A percentile compares a stretch with the other conserved stretches of the same genome.
Conservation (phyloP, 306 rosid genomes). For the Begonia peltatifolia region DNA sequence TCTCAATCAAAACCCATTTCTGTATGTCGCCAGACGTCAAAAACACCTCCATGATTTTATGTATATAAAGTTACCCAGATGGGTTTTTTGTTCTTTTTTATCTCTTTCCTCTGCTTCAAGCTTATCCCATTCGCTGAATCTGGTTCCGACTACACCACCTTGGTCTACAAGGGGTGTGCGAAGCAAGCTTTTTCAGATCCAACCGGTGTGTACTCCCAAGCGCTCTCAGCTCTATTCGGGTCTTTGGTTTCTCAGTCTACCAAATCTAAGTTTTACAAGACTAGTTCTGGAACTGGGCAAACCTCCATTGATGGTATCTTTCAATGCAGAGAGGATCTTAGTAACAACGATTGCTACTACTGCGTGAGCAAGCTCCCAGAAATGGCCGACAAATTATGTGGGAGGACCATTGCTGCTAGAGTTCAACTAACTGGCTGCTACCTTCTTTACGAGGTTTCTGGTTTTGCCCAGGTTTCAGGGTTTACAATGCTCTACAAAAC, state of each 20-base stretch:
- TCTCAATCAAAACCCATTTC: too few relatives aligned
- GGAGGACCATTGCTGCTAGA: constrained; percentile 60
- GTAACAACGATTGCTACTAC: constrained; percentile 49
- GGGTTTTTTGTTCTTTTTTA: constrained; percentile 27
- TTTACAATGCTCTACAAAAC: constrained; percentile 64
- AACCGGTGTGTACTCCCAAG: constrained; percentile 61
- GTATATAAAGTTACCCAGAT: constrained; percentile 19
- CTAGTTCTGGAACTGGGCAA: constrained; percentile 47
- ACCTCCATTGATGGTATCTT: constrained; percentile 54
- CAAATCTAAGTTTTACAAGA: constrained; percentile 56
- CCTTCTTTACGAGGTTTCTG: constrained; percentile 55
- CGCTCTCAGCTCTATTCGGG: constrained; percentile 62
- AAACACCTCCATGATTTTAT: too few relatives aligned
- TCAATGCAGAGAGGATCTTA: constrained; percentile 87
- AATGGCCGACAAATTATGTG: constrained; percentile 44
- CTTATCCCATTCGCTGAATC: constrained; percentile 28
- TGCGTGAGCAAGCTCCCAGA: constrained; percentile 70
- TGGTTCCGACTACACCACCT: constrained; percentile 44
- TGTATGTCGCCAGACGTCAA: too few relatives aligned
- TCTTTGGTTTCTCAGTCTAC: constrained; percentile 64
- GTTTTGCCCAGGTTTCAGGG: constrained; percentile 78
- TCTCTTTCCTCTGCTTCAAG: constrained; percentile 6
- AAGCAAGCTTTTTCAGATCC: constrained; percentile 76
- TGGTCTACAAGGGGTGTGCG: constrained; percentile 92
- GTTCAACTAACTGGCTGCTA: constrained; percentile 79